Percentiles rank a stretch among this genome's conserved stretches.
Conservation (phyloP, 2,329 filamentous ascomycete genomes). For the Erysiphe pulchra region DNA sequence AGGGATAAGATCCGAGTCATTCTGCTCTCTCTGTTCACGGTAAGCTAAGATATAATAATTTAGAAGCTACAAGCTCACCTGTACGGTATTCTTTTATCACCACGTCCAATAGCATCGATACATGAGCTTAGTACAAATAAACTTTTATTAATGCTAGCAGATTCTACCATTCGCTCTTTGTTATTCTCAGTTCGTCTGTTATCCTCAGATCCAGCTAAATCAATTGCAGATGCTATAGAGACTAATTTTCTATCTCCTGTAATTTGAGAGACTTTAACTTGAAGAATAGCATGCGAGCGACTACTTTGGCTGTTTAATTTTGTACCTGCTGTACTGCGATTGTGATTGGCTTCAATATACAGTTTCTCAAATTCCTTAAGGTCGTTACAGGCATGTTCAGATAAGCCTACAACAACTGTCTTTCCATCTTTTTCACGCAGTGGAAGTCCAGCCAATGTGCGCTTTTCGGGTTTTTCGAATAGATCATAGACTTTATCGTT, state of each 20-base stretch:
- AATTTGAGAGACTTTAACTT: constrained; percentile 63
- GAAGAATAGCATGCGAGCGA: constrained; percentile 70
- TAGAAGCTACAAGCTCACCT: background rate
- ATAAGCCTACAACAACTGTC: constrained; percentile 66
- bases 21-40: constrained; percentile 22
- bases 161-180: constrained; percentile 80
- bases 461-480: constrained; percentile 68
- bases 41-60: background rate
- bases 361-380: constrained; percentile 74
- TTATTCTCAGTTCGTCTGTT: constrained; percentile 85
- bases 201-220: constrained; percentile 85
- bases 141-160: constrained; percentile 91
- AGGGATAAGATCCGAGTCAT: constrained; percentile 88
- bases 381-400: constrained; percentile 56
- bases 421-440: constrained; percentile 69
- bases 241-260: constrained; percentile 37
- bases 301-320: constrained; percentile 85
- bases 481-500: constrained; percentile 88
- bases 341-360: constrained; percentile 80
- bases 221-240: constrained; percentile 79
- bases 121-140: constrained; percentile 86
- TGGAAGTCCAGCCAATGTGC: constrained; percentile 45
- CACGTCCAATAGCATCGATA: constrained; percentile 70
- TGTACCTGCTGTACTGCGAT: constrained; percentile 68
- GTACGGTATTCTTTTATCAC: constrained; percentile 62